Conservation (phyloP, 2,329 filamentous ascomycete genomes). For the Zymoseptoria crescenta region DNA sequence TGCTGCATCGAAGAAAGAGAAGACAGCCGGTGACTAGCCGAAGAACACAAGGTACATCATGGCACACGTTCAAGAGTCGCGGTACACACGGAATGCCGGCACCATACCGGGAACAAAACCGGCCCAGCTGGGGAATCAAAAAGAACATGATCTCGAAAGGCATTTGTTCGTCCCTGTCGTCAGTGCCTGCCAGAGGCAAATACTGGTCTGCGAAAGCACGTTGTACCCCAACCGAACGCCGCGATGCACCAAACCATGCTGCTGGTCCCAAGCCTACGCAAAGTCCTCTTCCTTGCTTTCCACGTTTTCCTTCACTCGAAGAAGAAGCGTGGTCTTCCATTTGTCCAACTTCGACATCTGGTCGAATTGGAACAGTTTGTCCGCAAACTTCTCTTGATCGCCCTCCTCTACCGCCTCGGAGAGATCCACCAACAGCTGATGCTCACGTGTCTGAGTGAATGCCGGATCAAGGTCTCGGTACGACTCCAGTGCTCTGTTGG, state of each 20-base stretch:
- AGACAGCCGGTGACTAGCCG: not conserved
- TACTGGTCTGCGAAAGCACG: not conserved
- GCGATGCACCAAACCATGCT: not conserved
- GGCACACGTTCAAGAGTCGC: not conserved
- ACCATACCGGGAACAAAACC: too few species aligned
- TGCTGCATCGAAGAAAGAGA: not conserved
- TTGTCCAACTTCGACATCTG: slow-evolving; percentile 90
- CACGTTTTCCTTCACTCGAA: slow-evolving; percentile 77
- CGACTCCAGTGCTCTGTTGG: slow-evolving; percentile 69
- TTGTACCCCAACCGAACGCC: not conserved
- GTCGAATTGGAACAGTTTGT: slow-evolving; percentile 83
- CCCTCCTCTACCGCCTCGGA: slow-evolving; percentile 65
- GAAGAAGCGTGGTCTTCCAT: slow-evolving; percentile 86
- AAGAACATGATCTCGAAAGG: not conserved
- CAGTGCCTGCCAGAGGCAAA: not conserved
- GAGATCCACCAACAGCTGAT: slow-evolving; percentile 72
- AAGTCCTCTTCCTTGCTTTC: slow-evolving; percentile 64
- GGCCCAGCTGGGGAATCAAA: not conserved
- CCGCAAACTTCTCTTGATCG: slow-evolving; percentile 74
- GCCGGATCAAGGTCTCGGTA: slow-evolving; percentile 73
- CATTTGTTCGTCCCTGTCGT: not conserved
- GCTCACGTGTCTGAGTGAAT: slow-evolving; percentile 71
- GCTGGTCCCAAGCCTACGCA: slow-evolving; percentile 38
- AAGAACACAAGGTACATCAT: not conserved
- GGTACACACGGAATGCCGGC: not conserved